Evolutionary conservation across 2,329 filamentous ascomycete genomes (phyloP).

Genomic region (Aspergillus proliferans): DNA sequence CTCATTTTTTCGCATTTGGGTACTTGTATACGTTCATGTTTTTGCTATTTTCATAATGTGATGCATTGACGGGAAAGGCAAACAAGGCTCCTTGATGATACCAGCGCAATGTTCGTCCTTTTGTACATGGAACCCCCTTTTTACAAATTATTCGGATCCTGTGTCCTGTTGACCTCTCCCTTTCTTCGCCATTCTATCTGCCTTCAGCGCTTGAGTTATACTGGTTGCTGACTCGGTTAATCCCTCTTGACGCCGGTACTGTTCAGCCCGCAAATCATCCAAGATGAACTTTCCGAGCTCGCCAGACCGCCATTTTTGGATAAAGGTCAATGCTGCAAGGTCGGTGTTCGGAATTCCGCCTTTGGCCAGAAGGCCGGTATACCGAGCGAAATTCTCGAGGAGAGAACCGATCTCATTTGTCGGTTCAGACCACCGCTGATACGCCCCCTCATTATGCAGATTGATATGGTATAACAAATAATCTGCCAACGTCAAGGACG

Average conservation of each 20-base stretch:
- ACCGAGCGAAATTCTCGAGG: slow-evolving; percentile 62
- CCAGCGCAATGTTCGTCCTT: slow-evolving; percentile 12
- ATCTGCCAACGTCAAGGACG: slow-evolving; percentile 72
- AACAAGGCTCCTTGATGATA: slow-evolving; percentile 12
- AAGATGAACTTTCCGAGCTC: slow-evolving; percentile 69
- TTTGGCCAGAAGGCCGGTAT: slow-evolving; percentile 68
- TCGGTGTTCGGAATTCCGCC: slow-evolving; percentile 67
- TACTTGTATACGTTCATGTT: slow-evolving; percentile 13
- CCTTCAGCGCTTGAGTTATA: slow-evolving; percentile 39
- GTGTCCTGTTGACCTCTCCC: slow-evolving; percentile 13
- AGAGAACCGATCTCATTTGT: slow-evolving; percentile 80
- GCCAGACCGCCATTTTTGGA: slow-evolving; percentile 76
- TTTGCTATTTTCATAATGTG: slow-evolving; percentile 7
- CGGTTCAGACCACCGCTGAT: slow-evolving; percentile 58
- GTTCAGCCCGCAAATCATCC: slow-evolving; percentile 63
- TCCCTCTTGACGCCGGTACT: slow-evolving; percentile 44
- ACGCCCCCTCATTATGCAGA: slow-evolving; percentile 54
- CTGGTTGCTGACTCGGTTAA: slow-evolving; percentile 30
- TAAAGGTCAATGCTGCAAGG: slow-evolving; percentile 68
- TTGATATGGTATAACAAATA: slow-evolving; percentile 88
- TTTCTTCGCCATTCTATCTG: slow-evolving; percentile 29
- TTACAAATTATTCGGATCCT: slow-evolving; percentile 9
- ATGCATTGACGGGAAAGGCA: slow-evolving; percentile 9
- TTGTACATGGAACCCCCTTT: slow-evolving; percentile 18
- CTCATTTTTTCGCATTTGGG: slow-evolving; percentile 8